Evolutionary conservation across 2,329 filamentous ascomycete species (phyloP), one percentile per base, ranked within the genome.

Genomic region (Arachnomyces sp.): DNA sequence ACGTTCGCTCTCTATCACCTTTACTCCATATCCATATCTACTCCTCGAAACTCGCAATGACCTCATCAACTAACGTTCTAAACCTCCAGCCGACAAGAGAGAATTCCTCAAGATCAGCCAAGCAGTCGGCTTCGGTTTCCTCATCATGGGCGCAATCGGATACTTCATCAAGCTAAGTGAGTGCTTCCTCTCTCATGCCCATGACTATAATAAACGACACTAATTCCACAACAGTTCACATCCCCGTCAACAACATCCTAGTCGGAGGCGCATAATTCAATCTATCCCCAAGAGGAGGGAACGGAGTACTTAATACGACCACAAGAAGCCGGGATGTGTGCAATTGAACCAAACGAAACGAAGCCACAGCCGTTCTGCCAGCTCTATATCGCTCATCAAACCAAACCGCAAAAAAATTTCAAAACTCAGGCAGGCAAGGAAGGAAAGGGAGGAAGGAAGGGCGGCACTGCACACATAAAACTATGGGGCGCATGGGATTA

Each of bases 91-190:
- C 55, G 73, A 77, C 59, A 70, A 70, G 58, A 67, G 72, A 51
- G 73, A 77, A 58, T 77, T 77, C 57, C 66, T 77, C 53, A 76
- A 76, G 59, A 77, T 77, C 57, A 72, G 69, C 49, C 74, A 77
- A 61, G 74, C 73, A 39, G 73, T 77, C 38, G 74, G 73, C 49
- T 72, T 76, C 56, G 74, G 74, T 2, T 77, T 77, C 59, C 56
- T 77, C 40, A 72, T 77, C 46, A 77, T 77, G 74, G 71, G 72
- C 48, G 68, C 71, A 36, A 77, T 76, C 50, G 74, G 74, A 44
- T 77, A 77, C 59, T 66, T 77, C 41, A 72, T 77, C 49, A 77
- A 77, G 64, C 60, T 77, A 59, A 76, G 73, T 76, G 55, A 48
- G 71, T 63, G 16, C 13, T 33, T 13, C 14, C 16, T 16, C 34